phyloP scores from a whole-genome alignment of 2,329 filamentous ascomycete species.

The Rutstroemia sp. region DNA sequence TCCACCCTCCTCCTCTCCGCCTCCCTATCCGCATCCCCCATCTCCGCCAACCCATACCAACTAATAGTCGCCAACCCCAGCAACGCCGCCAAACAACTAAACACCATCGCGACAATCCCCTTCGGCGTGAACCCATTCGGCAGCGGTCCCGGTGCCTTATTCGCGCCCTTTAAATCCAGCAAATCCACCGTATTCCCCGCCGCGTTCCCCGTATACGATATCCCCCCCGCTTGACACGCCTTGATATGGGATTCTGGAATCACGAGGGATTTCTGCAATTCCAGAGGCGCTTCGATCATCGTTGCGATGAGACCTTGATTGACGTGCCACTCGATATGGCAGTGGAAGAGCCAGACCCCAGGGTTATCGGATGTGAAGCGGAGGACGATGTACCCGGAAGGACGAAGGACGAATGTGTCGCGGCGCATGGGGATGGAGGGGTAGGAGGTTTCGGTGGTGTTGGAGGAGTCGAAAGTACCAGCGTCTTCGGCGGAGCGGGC shows the following conservation, averaged over 20 bases:
- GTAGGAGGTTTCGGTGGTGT: conserved; percentile 39
- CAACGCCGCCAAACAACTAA: conserved; percentile 25
- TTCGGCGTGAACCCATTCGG: conserved; percentile 26
- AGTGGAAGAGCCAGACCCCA: conserved; percentile 69
- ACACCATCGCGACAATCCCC: conserved; percentile 27
- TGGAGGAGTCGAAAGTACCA: conserved; percentile 44
- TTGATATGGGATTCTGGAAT: conserved; percentile 54
- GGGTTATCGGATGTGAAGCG: conserved; percentile 63
- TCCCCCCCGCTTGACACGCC: conserved; percentile 45
- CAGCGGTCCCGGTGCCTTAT: conserved; percentile 18
- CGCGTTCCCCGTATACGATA: conserved; percentile 60
- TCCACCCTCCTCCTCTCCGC: conserved; percentile 16
- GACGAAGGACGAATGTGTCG: conserved; percentile 59
- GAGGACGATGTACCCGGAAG: conserved; percentile 60
- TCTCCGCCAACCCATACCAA: conserved; percentile 28
- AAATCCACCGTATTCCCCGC: conserved; percentile 61
- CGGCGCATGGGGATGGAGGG: conserved; percentile 53
- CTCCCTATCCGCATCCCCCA: conserved; percentile 23
- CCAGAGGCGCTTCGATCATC: conserved; percentile 35
- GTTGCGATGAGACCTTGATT: conserved; percentile 58
- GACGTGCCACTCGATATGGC: conserved; percentile 75
- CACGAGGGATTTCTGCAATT: conserved; percentile 32
- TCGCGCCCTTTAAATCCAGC: conserved; percentile 52
- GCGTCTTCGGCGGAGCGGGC: conserved; percentile 51
- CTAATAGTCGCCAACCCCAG: conserved; percentile 24